A percentile compares a stretch with the other conserved stretches of the same genome.
These are phyloP conservation scores for Globisporangium heterothallicum DNA, from an alignment of 352 stramenopile genomes.

Conservation along the genomic window DNA sequence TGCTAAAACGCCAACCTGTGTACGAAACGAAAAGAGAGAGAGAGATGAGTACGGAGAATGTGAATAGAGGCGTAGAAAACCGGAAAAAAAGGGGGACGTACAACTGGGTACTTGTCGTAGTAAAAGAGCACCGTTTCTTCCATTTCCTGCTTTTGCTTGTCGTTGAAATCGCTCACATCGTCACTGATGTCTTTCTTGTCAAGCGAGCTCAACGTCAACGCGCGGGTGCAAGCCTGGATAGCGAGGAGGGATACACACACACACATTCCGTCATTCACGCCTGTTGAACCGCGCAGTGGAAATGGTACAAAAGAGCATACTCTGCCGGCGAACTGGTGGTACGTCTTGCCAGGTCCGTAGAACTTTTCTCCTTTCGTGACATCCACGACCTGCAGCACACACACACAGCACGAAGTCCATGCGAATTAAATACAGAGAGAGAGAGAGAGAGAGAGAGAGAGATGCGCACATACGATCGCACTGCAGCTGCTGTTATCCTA, in stretches of 20 bases:
- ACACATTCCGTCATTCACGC: too few species aligned
- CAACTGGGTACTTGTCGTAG: conserved; percentile 81
- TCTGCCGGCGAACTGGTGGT: conserved; percentile 70
- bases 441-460: neutral
- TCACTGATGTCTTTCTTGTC: conserved; percentile 74
- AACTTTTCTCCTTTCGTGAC: conserved; percentile 69
- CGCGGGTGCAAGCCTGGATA: conserved; percentile 62
- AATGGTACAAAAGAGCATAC: conserved; percentile 16
- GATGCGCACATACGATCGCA: conserved; percentile 6
- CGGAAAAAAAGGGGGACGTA: conserved; percentile 22
- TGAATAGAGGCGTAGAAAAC: neutral
- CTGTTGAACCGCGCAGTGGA: too few species aligned
- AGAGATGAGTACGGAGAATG: too few species aligned
- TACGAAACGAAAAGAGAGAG: too few species aligned
- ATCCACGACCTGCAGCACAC: conserved; percentile 43
- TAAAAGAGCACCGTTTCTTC: conserved; percentile 73
- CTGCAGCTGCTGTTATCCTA: too few species aligned
- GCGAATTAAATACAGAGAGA: too few species aligned
- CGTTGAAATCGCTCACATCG: conserved; percentile 59
- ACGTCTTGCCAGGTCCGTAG: conserved; percentile 65
- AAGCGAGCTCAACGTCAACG: conserved; percentile 61
- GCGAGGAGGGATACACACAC: neutral
- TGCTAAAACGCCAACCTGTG: neutral
- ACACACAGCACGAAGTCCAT: conserved; percentile 1
- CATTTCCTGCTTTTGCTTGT: conserved; percentile 54